phyloP scores from a whole-genome alignment of 208 protist genomes.

The Tritrichomonas foetus region DNA sequence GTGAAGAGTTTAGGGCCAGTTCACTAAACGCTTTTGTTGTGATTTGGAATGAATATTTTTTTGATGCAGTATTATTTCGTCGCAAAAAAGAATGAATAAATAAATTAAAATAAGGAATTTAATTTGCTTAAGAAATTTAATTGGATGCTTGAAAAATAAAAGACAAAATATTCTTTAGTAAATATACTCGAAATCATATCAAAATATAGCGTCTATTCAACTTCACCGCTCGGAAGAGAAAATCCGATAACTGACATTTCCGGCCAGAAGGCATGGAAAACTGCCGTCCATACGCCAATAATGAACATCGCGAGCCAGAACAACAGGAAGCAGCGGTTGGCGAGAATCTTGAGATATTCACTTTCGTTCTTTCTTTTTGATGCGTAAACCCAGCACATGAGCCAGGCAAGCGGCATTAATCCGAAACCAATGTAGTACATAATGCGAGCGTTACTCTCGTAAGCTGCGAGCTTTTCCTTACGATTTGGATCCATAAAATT shows the following conservation, averaged over 20 bases:
- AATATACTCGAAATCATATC: too few species aligned
- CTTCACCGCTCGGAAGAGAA: not conserved
- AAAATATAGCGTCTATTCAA: too few species aligned
- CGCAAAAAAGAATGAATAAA: too few species aligned
- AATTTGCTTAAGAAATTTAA: too few species aligned
- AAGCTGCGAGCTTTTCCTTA: not conserved
- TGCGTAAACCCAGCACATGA: constrained; percentile 16
- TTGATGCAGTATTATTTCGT: too few species aligned
- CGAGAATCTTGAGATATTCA: not conserved
- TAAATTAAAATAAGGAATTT: too few species aligned
- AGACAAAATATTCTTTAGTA: too few species aligned
- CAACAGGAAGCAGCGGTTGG: not conserved
- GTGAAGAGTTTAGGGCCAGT: too few species aligned
- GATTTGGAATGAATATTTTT: too few species aligned
- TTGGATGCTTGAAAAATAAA: too few species aligned
- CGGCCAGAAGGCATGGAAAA: not conserved
- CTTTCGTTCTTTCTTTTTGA: not conserved
- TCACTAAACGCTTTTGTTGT: too few species aligned
- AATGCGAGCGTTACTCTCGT: not conserved
- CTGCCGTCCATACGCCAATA: not conserved
- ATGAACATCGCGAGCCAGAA: not conserved
- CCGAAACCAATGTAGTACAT: not conserved
- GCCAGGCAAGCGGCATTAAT: not conserved
- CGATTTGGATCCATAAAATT: constrained; percentile 31
- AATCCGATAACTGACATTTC: not conserved